Base-by-base conservation (phyloP, 73 alveolate species). In the Loxodes magnus region DNA sequence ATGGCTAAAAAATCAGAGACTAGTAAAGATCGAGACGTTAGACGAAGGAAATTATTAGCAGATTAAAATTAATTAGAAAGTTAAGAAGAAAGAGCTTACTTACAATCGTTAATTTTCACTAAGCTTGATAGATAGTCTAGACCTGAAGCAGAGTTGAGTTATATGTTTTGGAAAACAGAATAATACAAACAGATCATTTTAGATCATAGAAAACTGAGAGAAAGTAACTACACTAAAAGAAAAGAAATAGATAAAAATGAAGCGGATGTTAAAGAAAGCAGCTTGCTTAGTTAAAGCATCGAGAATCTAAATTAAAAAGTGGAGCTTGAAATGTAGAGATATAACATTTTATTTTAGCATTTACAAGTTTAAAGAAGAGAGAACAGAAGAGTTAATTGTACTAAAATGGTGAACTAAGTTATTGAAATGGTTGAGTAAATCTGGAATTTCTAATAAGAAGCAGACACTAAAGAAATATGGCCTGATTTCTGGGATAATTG, bases 401-500 rank as follows among this genome's bases (percentile, higher is more conserved):
- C 38, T 21, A 51, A 67, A 4, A 62, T 92, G 67, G 54, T 92
- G 1, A 83, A 81, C 35, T 71, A 75, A 22, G 71, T 92, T 2
- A 56, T 92, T 23, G 99, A 88, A 57, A 84, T 92, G 30, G 88
- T 96, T 38, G 92, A 92, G 48, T 72, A 88, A 66, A 88, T 93
- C 4, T 92, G 61, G 68, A 88, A 73, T 48, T 82, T 84, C 49
- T 74, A 84, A 54, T 92, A 92, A 77, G 74, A 84, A 31, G 46
- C 71, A 35, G 97, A 92, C 66, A 65, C 79, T 26, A 94, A 81
- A 51, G 90, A 84, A 30, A 81, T 92, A 29, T 96, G 86, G 51
- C 63, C 57, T 5, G 52, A 90, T 31, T 87, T 71, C 53, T 78
- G 92, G 90, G 58, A 87, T 59, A 97, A 92, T 68, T 84, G 96